Conservation (phyloP, 345 rosid species). For the Pseudoturritis turrita region DNA sequence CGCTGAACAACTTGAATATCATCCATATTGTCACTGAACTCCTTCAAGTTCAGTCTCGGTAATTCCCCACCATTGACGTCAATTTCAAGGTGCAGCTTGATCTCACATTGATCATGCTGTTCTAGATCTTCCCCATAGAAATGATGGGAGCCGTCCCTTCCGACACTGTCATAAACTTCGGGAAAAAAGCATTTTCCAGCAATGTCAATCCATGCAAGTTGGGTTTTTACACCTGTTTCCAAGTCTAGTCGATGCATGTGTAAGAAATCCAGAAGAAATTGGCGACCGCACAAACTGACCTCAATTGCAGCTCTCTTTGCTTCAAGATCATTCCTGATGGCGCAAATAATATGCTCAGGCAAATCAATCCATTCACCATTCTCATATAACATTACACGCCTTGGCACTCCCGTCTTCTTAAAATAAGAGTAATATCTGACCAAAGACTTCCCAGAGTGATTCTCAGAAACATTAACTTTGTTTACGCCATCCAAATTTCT, state of each 20-base stretch:
- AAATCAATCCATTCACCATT: slow-evolving; percentile 71
- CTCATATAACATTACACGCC: slow-evolving; percentile 65
- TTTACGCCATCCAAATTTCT: slow-evolving; percentile 38
- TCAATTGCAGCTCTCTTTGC: slow-evolving; percentile 58
- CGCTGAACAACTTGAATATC: slow-evolving; percentile 24
- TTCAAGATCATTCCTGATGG: slow-evolving; percentile 54
- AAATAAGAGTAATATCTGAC: slow-evolving; percentile 61
- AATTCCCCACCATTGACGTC: slow-evolving; percentile 54
- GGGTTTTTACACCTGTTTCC: slow-evolving; percentile 52
- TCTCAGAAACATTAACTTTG: slow-evolving; percentile 27
- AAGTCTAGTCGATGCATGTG: slow-evolving; percentile 68
- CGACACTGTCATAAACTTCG: slow-evolving; percentile 38
- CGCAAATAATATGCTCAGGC: slow-evolving; percentile 38
- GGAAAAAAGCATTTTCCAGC: slow-evolving; percentile 78
- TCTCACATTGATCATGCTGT: slow-evolving; percentile 43
- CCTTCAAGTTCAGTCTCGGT: slow-evolving; percentile 43
- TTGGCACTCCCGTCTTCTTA: slow-evolving; percentile 58
- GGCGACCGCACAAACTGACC: slow-evolving; percentile 42
- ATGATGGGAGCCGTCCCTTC: slow-evolving; percentile 33
- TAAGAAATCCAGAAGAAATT: slow-evolving; percentile 63
- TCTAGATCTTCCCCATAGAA: slow-evolving; percentile 32
- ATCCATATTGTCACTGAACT: slow-evolving; percentile 40
- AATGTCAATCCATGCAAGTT: slow-evolving; percentile 95
- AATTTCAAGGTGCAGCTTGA: slow-evolving; percentile 75
- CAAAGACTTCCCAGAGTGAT: slow-evolving; percentile 38